These are phyloP conservation scores for Backusella morwellensis DNA, from an alignment of 192 early-diverging fungal species.

Conservation along the genomic window DNA sequence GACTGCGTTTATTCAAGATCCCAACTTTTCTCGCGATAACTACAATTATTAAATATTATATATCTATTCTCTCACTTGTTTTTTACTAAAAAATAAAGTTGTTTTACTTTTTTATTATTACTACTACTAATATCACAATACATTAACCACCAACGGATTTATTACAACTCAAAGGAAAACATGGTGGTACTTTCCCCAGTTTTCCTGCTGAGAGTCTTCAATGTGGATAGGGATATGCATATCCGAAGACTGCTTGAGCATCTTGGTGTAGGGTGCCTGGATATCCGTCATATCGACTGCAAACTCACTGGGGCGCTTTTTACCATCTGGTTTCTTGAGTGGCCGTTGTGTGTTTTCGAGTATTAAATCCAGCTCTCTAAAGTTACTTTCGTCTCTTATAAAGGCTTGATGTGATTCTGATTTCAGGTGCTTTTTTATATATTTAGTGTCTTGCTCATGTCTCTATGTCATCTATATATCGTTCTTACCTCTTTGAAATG, in stretches of 20 bases:
- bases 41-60: slow-evolving; percentile 55
- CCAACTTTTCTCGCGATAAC: slow-evolving; percentile 76
- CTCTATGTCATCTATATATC: neutral
- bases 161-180: neutral
- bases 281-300: neutral
- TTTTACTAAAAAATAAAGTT: too few relatives aligned
- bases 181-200: neutral
- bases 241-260: neutral
- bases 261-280: neutral
- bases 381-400: neutral
- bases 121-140: too few relatives aligned
- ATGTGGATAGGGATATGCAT: neutral
- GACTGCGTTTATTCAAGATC: slow-evolving; percentile 93
- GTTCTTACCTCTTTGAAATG: neutral
- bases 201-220: neutral
- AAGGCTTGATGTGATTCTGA: neutral
- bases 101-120: too few relatives aligned
- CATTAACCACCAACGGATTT: too few relatives aligned
- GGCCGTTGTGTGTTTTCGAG: neutral
- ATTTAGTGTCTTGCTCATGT: neutral
- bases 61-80: neutral
- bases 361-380: neutral
- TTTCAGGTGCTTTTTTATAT: neutral
- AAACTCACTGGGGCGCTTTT: neutral
- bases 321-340: neutral